phyloP scores from a whole-genome alignment of 2,329 filamentous ascomycete species.

The Penicillium nordicum region DNA sequence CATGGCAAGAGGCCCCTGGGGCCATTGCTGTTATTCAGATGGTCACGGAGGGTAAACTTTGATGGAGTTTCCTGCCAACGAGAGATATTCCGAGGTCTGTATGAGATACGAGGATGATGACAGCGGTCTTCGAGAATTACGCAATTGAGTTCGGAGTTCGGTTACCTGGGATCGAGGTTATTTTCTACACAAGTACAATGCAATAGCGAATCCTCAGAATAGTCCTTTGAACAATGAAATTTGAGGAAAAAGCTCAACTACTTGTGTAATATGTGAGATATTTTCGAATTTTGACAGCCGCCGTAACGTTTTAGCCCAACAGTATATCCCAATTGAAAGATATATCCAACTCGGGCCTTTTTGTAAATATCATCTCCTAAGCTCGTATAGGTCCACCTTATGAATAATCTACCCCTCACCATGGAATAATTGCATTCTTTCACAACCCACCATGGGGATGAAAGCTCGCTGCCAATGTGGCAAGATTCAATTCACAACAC shows the following conservation, averaged over 20 bases:
- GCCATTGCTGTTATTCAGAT: neutral
- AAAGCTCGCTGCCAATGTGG: conserved; percentile 64
- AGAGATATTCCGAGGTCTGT: no score
- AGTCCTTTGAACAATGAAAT: neutral
- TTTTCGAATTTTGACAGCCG: neutral
- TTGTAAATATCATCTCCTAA: neutral
- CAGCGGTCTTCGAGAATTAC: neutral
- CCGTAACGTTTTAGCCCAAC: neutral
- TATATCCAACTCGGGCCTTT: neutral
- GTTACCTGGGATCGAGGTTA: neutral
- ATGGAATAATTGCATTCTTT: neutral
- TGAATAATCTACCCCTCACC: neutral
- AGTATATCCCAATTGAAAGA: neutral
- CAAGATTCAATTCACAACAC: conserved; percentile 60
- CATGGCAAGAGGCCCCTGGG: neutral
- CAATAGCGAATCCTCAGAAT: no score
- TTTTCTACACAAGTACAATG: neutral
- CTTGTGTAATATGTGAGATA: neutral
- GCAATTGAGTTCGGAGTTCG: no score
- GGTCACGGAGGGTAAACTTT: neutral
- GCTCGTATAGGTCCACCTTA: neutral
- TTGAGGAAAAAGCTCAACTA: neutral
- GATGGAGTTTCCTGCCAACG: neutral
- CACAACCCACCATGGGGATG: conserved; percentile 42
- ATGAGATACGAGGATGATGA: neutral